Base-by-base conservation (phyloP, 2,329 filamentous ascomycete genomes). In the Colletotrichum theobromicola region DNA sequence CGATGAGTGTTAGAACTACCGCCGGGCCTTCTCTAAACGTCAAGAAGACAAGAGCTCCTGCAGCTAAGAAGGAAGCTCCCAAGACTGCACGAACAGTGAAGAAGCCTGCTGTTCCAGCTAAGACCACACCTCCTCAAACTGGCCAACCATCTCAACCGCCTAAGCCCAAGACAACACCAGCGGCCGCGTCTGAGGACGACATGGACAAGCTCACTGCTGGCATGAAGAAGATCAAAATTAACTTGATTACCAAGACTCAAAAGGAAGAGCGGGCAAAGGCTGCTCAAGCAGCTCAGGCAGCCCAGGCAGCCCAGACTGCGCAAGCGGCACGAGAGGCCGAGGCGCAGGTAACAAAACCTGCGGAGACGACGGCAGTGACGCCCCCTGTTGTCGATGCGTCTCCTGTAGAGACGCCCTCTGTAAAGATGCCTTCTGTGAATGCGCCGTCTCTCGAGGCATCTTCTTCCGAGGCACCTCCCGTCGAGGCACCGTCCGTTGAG, bases 201-300 rank as follows among this genome's bases (percentile, higher is more conserved):
- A 79, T 93, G 42, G 89, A 92, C 67, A 87, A 83, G 64, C 85
- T 93, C 75, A 89, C 90, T 0, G 86, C 84, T 42, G 88, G 89
- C 2, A 89, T 93, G 87, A 92, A 90, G 80, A 91, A 89, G 80
- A 90, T 93, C 72, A 92, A 89, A 79, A 90, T 93, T 78, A 92
- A 89, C 67, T 80, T 93, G 28, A 85, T 92, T 50, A 91, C 90
- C 2, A 87, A 91, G 74, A 86, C 90, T 50, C 89, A 92, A 78
- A 88, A 87, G 77, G 90, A 91, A 64, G 90, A 88, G 2, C 87
- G 85, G 30, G 87, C 87, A 67, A 79, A 80, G 68, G 78, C 81
- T n/a, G 64, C 68, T 24, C 53, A 78, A 60, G 72, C 66, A 74
- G 58, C 60, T 4, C 67, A 72, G 53, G 35, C n/a, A n/a, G n/a